Evolutionary conservation across 2,329 filamentous ascomycete species (phyloP).

Genomic region (Monilinia vaccinii-corymbosi): DNA sequence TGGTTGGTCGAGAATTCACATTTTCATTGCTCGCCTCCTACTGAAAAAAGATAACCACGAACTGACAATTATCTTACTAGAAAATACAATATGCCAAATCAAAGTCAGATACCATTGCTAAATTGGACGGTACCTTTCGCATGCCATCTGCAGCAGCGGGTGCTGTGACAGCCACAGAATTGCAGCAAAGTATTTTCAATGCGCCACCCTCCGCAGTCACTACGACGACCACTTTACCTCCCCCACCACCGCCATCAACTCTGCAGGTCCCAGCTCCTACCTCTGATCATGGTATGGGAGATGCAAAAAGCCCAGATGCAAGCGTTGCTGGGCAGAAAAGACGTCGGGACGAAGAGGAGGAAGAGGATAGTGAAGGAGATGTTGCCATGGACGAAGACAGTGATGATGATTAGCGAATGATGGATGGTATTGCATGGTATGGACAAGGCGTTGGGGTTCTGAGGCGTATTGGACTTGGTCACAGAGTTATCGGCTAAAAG

Average conservation of each 20-base stretch:
- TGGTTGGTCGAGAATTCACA: conserved; percentile 49
- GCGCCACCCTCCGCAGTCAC: conserved; percentile 46
- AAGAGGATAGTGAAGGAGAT: conserved; percentile 67
- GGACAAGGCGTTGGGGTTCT: conserved; percentile 23
- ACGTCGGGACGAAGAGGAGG: conserved; percentile 52
- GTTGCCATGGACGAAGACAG: conserved; percentile 44
- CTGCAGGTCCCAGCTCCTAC: conserved; percentile 39
- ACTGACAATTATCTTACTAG: conserved; percentile 37
- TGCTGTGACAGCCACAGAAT: conserved; percentile 57
- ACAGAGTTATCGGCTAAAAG: not conserved
- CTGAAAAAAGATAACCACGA: not conserved
- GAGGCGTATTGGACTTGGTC: conserved; percentile 5
- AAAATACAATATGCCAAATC: conserved; percentile 86
- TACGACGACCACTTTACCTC: conserved; percentile 31
- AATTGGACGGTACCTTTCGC: conserved; percentile 84
- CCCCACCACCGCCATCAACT: conserved; percentile 33
- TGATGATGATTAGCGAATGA: conserved; percentile 24
- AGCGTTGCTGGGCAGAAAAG: conserved; percentile 57
- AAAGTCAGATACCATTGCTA: conserved; percentile 80
- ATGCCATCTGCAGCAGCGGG: conserved; percentile 49
- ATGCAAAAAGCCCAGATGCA: conserved; percentile 42
- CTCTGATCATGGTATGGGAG: conserved; percentile 41
- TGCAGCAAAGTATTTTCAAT: conserved; percentile 75
- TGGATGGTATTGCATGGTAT: conserved; percentile 11
- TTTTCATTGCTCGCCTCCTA: not conserved